Evolutionary conservation across 352 stramenopile genomes (phyloP).

Genomic region (Phytophthora palmivora): DNA sequence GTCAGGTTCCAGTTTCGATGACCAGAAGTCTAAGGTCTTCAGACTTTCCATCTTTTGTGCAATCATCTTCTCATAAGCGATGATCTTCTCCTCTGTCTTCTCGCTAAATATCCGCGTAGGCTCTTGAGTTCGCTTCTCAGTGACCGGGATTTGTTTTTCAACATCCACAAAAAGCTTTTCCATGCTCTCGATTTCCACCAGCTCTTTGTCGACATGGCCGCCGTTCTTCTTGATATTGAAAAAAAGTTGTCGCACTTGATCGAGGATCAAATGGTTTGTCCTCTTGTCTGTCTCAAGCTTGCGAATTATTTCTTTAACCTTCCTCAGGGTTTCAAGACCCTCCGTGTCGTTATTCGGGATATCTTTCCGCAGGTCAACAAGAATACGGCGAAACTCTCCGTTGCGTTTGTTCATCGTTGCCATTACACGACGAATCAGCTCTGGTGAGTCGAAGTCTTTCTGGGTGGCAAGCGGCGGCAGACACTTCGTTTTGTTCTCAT

Average conservation of each 20-base stretch:
- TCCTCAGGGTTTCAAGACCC: slow-evolving; percentile 79
- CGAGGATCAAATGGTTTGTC: slow-evolving; percentile 73
- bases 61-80: slow-evolving; percentile 93
- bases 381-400: slow-evolving; percentile 78
- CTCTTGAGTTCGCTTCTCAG: slow-evolving; percentile 77
- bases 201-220: slow-evolving; percentile 85
- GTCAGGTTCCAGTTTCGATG: slow-evolving; percentile 78
- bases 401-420: slow-evolving; percentile 87
- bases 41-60: slow-evolving; percentile 81
- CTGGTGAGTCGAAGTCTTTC: slow-evolving; percentile 79
- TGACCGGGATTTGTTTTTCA: slow-evolving; percentile 79
- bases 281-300: slow-evolving; percentile 79
- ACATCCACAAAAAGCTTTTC: slow-evolving; percentile 85
- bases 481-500: slow-evolving; percentile 81
- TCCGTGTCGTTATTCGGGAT: slow-evolving; percentile 83
- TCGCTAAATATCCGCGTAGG: slow-evolving; percentile 88
- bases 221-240: slow-evolving; percentile 82
- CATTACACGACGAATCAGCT: slow-evolving; percentile 79
- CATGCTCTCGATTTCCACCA: slow-evolving; percentile 85
- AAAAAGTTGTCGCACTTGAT: slow-evolving; percentile 84
- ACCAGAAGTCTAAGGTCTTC: slow-evolving; percentile 88
- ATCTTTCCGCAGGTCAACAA: slow-evolving; percentile 85
- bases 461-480: slow-evolving; percentile 69
- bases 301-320: slow-evolving; percentile 86
- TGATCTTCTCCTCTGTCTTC: slow-evolving; percentile 94